Evolutionary conservation across 768 basidiomycete genomes (phyloP).

Genomic region (Rhodotorula babjevae): DNA sequence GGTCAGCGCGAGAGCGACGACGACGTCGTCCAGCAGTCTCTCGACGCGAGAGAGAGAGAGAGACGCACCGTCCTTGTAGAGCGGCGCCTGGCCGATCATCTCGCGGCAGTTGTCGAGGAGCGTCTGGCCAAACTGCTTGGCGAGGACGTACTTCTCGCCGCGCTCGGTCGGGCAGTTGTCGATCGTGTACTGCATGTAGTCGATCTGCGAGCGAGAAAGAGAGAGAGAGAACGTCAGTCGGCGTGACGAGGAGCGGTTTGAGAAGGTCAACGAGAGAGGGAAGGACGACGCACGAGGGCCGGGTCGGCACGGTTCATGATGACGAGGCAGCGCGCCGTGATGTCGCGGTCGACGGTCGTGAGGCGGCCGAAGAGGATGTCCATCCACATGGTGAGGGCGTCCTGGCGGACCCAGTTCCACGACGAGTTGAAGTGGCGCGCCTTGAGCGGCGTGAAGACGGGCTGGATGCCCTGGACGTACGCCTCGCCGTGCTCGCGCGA

Average conservation of each 20-base stretch:
- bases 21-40: too few species aligned
- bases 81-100: constrained; percentile 72
- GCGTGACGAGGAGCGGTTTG: too few species aligned
- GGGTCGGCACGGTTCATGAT: constrained; percentile 97
- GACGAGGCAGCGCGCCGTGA: constrained; percentile 88
- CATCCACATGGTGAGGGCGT: constrained; percentile 88
- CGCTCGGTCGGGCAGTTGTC: constrained; percentile 63
- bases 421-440: constrained; percentile 97
- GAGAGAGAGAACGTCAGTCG: neutral
- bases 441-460: constrained; percentile 88
- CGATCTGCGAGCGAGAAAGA: constrained; percentile 48
- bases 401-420: constrained; percentile 99
- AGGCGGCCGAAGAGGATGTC: constrained; percentile 95
- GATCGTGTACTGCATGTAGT: constrained; percentile 95
- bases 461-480: constrained; percentile 92
- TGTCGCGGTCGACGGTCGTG: constrained; percentile 89
- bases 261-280: neutral
- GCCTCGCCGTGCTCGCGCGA: constrained; percentile 84
- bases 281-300: constrained; percentile 55
- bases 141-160: constrained; percentile 88
- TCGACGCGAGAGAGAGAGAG: constrained; percentile 55
- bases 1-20: too few species aligned
- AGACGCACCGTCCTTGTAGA: constrained; percentile 69
- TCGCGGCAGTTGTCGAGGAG: constrained; percentile 89
- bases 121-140: constrained; percentile 93